Evolutionary conservation across 2,329 filamentous ascomycete genomes (phyloP).

Genomic region (Incumbomyces lentus): DNA sequence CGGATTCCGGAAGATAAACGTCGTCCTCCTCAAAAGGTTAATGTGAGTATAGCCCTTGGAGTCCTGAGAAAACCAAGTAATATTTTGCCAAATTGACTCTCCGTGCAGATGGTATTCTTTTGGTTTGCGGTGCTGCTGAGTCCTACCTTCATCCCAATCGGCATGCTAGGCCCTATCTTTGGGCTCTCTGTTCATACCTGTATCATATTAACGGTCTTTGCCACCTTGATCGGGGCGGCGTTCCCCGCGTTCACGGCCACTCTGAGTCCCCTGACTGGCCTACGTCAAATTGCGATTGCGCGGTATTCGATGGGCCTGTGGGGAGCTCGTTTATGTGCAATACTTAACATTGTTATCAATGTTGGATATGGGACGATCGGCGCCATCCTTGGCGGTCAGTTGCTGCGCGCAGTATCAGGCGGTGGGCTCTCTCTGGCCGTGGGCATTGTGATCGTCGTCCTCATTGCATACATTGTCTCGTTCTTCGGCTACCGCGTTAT

Average conservation of each 20-base stretch:
- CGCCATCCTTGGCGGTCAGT: constrained; percentile 26
- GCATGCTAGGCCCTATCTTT: constrained; percentile 18
- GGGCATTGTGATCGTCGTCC: constrained; percentile 25
- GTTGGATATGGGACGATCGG: constrained; percentile 24
- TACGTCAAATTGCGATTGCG: constrained; percentile 23
- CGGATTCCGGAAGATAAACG: too few species aligned
- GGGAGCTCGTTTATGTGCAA: constrained; percentile 22
- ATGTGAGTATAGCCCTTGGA: too few species aligned
- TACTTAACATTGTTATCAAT: constrained; percentile 23
- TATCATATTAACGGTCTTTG: constrained; percentile 21
- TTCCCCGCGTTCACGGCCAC: constrained; percentile 19
- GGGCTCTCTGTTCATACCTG: constrained; percentile 21
- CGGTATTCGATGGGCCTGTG: constrained; percentile 25
- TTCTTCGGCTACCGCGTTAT: constrained; percentile 24
- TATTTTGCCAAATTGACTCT: too few species aligned
- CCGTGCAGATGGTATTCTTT: too few species aligned
- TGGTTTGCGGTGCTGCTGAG: too few species aligned
- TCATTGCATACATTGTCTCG: constrained; percentile 21
- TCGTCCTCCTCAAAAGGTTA: too few species aligned
- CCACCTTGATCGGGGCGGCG: constrained; percentile 18
- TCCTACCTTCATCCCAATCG: background rate
- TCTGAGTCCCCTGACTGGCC: constrained; percentile 30
- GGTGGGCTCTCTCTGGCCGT: constrained; percentile 23
- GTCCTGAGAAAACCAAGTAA: too few species aligned
- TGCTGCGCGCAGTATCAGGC: constrained; percentile 26